Evolutionary conservation across 129 eudicot species (phyloP), one percentile per base, ranked within the genome.

Genomic region (Glebionis coronaria): DNA sequence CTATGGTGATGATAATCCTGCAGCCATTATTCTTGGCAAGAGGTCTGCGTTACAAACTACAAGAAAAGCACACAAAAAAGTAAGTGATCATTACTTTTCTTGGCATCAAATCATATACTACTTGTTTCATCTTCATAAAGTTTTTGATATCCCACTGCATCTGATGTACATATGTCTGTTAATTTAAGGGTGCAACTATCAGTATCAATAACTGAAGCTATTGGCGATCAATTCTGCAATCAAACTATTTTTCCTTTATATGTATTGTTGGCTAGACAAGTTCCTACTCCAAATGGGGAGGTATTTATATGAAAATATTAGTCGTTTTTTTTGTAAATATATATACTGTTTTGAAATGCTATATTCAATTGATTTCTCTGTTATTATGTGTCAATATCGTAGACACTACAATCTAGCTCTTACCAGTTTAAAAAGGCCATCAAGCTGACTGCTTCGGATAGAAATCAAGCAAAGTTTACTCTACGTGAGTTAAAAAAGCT

Each of bases 1-100:
- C n/a, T n/a, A n/a, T 66, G 55, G 64, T 47, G 44, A 9, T 55
- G 45, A 38, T 68, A 12, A 69, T 61, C 47, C 59, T 82, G 86
- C 85, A 94, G 99, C 93, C 99, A 12, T 83, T 67, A 28, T 86
- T 84, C 77, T 88, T 89, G 65, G 88, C 87, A 67, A 78, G 99
- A 85, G 79, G 93, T 73, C 71, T 94, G 75, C 80, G 50, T 28
- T 94, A 94, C 95, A 89, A 86, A 65, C 55, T 82, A 63, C 85
- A 78, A 58, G 99, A 82, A 58, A 89, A 86, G 78, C 74, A 75
- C 90, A 80, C 71, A 67, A 83, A 72, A 70, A 86, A 90, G 99
- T 87, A 75, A 78, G 55, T n/a, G 35, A 40, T 62, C 31, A 14
- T 45, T 50, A n/a, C 18, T 1, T 70, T 47, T 14, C 16, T 57